A percentile compares a stretch with the other conserved stretches of the same genome.
Conservation (phyloP, 1,139 yeast species). For the Lodderomyces theae region DNA sequence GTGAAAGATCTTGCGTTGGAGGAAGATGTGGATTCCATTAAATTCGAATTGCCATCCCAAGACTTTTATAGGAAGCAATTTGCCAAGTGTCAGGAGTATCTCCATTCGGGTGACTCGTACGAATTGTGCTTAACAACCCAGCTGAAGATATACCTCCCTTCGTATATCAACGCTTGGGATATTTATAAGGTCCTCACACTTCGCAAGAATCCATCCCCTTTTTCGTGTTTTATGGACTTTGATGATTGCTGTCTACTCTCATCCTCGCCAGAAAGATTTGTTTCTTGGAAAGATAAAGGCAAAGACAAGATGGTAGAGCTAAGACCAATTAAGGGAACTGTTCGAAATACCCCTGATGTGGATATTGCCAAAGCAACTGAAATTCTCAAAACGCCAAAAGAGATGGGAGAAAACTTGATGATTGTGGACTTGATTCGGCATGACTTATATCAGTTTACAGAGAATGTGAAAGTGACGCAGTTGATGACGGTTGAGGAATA, state of each 20-base stretch:
- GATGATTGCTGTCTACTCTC: slow-evolving; percentile 72
- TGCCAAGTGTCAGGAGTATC: slow-evolving; percentile 60
- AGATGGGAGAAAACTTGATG: slow-evolving; percentile 94
- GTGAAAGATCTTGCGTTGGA: slow-evolving; percentile 25
- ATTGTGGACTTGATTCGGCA: slow-evolving; percentile 94
- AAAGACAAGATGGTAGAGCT: slow-evolving; percentile 55
- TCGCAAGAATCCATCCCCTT: slow-evolving; percentile 84
- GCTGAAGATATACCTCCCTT: slow-evolving; percentile 56
- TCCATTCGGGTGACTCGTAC: slow-evolving; percentile 86
- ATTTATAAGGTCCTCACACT: slow-evolving; percentile 69
- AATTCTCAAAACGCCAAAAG: slow-evolving; percentile 81
- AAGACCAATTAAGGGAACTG: slow-evolving; percentile 96
- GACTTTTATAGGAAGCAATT: slow-evolving; percentile 56
- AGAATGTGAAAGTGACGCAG: slow-evolving; percentile 66
- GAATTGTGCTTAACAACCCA: slow-evolving; percentile 88
- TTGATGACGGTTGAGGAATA: slow-evolving; percentile 94
- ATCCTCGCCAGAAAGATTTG: slow-evolving; percentile 91
- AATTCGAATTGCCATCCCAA: slow-evolving; percentile 53
- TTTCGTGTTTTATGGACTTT: slow-evolving; percentile 76
- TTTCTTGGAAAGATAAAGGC: slow-evolving; percentile 62
- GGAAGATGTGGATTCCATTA: slow-evolving; percentile 22
- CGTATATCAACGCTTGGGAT: slow-evolving; percentile 62
- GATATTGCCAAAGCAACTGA: slow-evolving; percentile 57
- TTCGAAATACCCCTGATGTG: slow-evolving; percentile 57
- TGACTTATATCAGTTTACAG: slow-evolving; percentile 73